Percentiles rank a stretch among this genome's conserved stretches.
phyloP scores from a whole-genome alignment of 805 yeast species.

The Saccharomycopsis schoenii region DNA sequence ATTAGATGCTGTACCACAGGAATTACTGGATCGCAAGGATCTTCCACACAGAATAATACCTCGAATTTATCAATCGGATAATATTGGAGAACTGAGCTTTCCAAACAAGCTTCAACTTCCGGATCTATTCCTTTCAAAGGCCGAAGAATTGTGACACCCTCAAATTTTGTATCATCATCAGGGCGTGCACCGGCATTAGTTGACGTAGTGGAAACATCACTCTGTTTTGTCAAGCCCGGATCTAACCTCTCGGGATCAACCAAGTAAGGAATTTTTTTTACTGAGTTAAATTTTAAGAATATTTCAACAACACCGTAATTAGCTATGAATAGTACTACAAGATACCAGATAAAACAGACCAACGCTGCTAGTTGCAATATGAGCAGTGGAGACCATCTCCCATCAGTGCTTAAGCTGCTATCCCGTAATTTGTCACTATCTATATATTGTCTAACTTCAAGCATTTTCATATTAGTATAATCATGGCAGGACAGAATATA shows the following conservation, averaged over 20 bases:
- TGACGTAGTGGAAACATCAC: neutral
- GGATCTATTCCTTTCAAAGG: slow-evolving; percentile 83
- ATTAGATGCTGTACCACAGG: slow-evolving; percentile 44
- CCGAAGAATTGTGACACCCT: slow-evolving; percentile 67
- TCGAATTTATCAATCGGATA: slow-evolving; percentile 55
- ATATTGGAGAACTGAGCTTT: slow-evolving; percentile 55
- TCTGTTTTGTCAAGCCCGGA: neutral
- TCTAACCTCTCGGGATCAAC: neutral
- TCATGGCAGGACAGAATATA: neutral
- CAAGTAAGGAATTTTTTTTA: slow-evolving; percentile 18
- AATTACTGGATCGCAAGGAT: slow-evolving; percentile 51
- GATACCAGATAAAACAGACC: slow-evolving; percentile 30
- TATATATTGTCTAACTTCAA: neutral
- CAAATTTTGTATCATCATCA: slow-evolving; percentile 31
- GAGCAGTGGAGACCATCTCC: neutral
- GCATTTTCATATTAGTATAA: neutral
- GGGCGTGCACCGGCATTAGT: too few relatives aligned
- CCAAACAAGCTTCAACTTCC: slow-evolving; percentile 57
- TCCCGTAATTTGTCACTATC: neutral
- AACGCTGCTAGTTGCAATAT: neutral
- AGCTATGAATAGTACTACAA: slow-evolving; percentile 30
- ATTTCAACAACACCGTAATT: slow-evolving; percentile 33
- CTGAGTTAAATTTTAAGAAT: slow-evolving; percentile 24
- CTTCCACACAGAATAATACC: slow-evolving; percentile 68
- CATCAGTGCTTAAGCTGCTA: neutral